Evolutionary conservation across 257 asterid species (phyloP).

Genomic region (Solanum paucissectum): DNA sequence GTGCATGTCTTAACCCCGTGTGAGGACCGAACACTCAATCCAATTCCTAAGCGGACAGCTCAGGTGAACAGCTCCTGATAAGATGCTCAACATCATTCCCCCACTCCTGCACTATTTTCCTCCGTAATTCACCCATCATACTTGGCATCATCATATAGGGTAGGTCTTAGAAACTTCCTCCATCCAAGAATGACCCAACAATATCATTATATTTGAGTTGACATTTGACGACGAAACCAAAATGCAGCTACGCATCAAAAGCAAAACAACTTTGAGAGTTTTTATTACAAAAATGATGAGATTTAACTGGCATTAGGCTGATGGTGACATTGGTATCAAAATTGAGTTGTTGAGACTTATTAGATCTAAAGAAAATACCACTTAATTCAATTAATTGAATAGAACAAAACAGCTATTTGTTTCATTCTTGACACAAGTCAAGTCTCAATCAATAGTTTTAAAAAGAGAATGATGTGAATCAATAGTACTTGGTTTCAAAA

Average conservation of each 20-base stretch:
- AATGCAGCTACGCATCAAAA: not conserved
- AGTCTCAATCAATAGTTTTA: not conserved
- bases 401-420: not conserved
- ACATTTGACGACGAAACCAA: not conserved
- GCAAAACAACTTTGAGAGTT: not conserved
- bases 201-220: not conserved
- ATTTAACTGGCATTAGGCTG: not conserved
- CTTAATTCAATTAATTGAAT: not conserved
- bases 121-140: not conserved
- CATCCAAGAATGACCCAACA: not conserved
- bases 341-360: not conserved
- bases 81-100: not conserved
- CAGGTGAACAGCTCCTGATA: not conserved
- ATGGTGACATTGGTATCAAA: not conserved
- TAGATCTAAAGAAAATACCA: not conserved
- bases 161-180: not conserved
- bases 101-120: not conserved
- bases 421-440: not conserved
- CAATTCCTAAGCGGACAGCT: not conserved
- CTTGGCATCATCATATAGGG: not conserved
- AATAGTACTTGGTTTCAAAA: not conserved
- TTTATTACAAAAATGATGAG: not conserved
- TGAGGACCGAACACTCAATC: not conserved
- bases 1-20: not conserved
- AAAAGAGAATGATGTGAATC: not conserved